Conservation (phyloP, 805 yeast genomes). For the Candida odintsovae region DNA sequence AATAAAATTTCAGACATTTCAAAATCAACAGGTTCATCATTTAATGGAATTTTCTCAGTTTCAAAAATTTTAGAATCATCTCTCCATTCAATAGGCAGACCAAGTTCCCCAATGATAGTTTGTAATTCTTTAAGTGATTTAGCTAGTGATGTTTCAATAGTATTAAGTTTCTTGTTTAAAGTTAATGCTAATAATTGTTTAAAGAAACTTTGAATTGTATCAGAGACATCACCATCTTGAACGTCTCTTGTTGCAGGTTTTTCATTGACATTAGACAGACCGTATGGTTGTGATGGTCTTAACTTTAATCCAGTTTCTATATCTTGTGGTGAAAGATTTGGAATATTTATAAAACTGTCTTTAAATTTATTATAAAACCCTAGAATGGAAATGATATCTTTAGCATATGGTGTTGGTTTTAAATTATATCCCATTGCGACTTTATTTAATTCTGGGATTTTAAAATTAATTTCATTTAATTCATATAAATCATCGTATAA, state of each 20-base stretch:
- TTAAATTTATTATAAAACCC: conserved; percentile 20
- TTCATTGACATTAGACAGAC: conserved; percentile 14
- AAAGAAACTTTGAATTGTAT: conserved; percentile 12
- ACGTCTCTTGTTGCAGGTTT: not conserved
- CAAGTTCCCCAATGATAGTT: conserved; percentile 9
- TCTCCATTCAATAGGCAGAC: conserved; percentile 26
- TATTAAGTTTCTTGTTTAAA: conserved; percentile 14
- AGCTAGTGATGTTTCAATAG: conserved; percentile 4
- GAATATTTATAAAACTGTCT: conserved; percentile 10
- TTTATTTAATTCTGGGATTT: conserved; percentile 5
- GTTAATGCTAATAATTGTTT: conserved; percentile 10
- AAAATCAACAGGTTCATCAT: conserved; percentile 19
- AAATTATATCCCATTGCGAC: conserved; percentile 22
- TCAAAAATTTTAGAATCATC: conserved; percentile 17
- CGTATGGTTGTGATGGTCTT: conserved; percentile 5
- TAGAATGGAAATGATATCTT: conserved; percentile 17
- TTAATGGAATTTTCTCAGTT: conserved; percentile 1
- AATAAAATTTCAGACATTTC: conserved; percentile 15
- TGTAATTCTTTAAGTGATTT: conserved; percentile 17
- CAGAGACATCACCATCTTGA: conserved; percentile 9
- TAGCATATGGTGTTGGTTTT: conserved; percentile 21
- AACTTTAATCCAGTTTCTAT: conserved; percentile 20
- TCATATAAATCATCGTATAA: conserved; percentile 13
- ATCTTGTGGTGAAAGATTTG: conserved; percentile 22
- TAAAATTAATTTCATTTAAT: not conserved